Evolutionary conservation across 1,139 yeast genomes (phyloP).

Genomic region (Meyerozyma smithsonii): DNA sequence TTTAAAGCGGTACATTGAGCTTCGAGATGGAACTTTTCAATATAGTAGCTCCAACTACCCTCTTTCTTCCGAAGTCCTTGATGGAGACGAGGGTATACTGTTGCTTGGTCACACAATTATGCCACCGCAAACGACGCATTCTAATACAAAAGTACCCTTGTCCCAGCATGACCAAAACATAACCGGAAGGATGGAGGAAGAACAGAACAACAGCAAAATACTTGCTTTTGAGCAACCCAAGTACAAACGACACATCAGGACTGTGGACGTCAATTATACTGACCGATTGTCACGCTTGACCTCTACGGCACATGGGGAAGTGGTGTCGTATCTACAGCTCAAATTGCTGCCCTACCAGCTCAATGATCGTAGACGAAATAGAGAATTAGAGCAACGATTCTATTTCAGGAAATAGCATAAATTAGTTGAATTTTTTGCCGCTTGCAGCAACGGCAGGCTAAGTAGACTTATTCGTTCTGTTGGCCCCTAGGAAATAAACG

Average conservation of each 20-base stretch:
- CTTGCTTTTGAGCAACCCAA: too few relatives aligned
- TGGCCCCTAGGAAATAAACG: constrained; percentile 29
- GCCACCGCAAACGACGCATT: not conserved
- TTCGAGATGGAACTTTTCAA: not conserved
- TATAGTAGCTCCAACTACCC: not conserved
- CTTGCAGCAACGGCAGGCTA: not conserved
- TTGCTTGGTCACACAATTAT: not conserved
- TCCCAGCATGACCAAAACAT: not conserved
- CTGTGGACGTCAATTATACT: not conserved
- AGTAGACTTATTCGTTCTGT: not conserved
- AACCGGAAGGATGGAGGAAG: too few relatives aligned
- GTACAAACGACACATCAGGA: not conserved
- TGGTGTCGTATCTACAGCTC: not conserved
- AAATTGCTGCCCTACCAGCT: not conserved
- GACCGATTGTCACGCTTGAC: not conserved
- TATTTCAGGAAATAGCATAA: not conserved
- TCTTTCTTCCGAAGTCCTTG: not conserved
- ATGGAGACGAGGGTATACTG: not conserved
- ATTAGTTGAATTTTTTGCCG: too few relatives aligned
- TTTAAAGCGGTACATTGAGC: not conserved
- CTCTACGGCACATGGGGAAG: not conserved
- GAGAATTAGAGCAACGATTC: not conserved
- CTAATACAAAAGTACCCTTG: not conserved
- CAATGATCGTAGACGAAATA: not conserved
- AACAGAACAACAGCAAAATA: too few relatives aligned